Percentiles rank a stretch among this genome's conserved stretches.
These are phyloP conservation scores for Debaryomycetaceae sp. DNA, from an alignment of 1,139 yeast species.

Conservation along the genomic window DNA sequence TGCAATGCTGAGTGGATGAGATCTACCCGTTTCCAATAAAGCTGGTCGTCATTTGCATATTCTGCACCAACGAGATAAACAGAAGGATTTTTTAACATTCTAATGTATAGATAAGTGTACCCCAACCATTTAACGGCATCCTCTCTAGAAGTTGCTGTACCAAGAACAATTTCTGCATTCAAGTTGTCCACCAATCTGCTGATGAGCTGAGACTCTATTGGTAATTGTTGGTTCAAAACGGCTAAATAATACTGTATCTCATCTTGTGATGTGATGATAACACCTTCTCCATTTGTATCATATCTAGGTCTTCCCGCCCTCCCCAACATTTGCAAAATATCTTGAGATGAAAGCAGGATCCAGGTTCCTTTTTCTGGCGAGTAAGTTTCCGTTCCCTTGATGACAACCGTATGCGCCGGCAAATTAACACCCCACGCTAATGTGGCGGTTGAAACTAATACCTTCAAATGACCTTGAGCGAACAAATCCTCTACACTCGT, in stretches of 20 bases:
- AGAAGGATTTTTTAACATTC: slow-evolving; percentile 74
- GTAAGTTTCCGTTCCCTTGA: slow-evolving; percentile 92
- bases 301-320: slow-evolving; percentile 97
- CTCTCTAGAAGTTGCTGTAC: slow-evolving; percentile 54
- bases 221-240: slow-evolving; percentile 81
- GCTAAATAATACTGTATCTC: slow-evolving; percentile 89
- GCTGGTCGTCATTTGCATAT: slow-evolving; percentile 47
- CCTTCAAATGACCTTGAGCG: slow-evolving; percentile 80
- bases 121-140: slow-evolving; percentile 82
- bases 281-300: slow-evolving; percentile 91
- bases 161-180: slow-evolving; percentile 85
- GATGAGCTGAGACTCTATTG: slow-evolving; percentile 87
- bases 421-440: slow-evolving; percentile 98
- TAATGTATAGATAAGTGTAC: slow-evolving; percentile 71
- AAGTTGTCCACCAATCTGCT: slow-evolving; percentile 65
- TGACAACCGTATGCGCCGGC: slow-evolving; percentile 94
- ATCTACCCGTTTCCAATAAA: slow-evolving; percentile 54
- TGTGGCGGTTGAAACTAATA: slow-evolving; percentile 90
- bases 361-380: slow-evolving; percentile 88
- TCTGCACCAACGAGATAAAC: slow-evolving; percentile 75
- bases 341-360: slow-evolving; percentile 90
- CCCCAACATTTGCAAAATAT: slow-evolving; percentile 91
- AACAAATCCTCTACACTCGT: slow-evolving; percentile 79
- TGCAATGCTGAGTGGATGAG: slow-evolving; percentile 74
- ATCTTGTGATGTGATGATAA: slow-evolving; percentile 82